These are phyloP conservation scores for Ulvella scutata DNA, from an alignment of 139 green algal species.

Conservation along the genomic window DNA sequence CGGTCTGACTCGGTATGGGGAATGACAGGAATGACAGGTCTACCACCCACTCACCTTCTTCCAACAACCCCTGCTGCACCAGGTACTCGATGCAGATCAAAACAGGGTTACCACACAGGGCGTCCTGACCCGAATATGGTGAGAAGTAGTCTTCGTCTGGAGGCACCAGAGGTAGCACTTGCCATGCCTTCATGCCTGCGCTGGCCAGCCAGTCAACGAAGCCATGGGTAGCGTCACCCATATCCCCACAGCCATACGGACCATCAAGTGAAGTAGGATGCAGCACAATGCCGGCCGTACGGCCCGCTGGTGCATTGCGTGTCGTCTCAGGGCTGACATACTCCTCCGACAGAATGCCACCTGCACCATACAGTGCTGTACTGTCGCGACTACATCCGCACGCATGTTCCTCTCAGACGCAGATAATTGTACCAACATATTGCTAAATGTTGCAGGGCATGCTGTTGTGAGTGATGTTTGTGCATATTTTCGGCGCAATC, in stretches of 20 bases:
- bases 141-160: slow-evolving; percentile 84
- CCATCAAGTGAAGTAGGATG: slow-evolving; percentile 84
- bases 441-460: no score
- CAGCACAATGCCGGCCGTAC: slow-evolving; percentile 71
- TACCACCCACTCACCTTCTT: no score
- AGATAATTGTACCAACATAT: no score
- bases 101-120: slow-evolving; percentile 82
- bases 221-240: slow-evolving; percentile 54
- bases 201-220: slow-evolving; percentile 82
- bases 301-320: slow-evolving; percentile 7
- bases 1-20: no score
- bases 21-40: no score
- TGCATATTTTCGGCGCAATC: no score
- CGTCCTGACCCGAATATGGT: slow-evolving; percentile 84
- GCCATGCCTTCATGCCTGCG: slow-evolving; percentile 40
- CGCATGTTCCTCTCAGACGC: no score
- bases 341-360: background rate
- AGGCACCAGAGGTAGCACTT: slow-evolving; percentile 82
- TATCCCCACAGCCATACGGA: slow-evolving; percentile 70
- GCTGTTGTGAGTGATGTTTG: no score
- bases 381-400: no score
- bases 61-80: slow-evolving; percentile 67
- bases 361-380: no score
- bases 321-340: background rate
- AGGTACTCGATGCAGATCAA: slow-evolving; percentile 78